These are phyloP conservation scores for Myriosclerotinia curreyana DNA, from an alignment of 2,329 filamentous ascomycete genomes.

Conservation along the genomic window DNA sequence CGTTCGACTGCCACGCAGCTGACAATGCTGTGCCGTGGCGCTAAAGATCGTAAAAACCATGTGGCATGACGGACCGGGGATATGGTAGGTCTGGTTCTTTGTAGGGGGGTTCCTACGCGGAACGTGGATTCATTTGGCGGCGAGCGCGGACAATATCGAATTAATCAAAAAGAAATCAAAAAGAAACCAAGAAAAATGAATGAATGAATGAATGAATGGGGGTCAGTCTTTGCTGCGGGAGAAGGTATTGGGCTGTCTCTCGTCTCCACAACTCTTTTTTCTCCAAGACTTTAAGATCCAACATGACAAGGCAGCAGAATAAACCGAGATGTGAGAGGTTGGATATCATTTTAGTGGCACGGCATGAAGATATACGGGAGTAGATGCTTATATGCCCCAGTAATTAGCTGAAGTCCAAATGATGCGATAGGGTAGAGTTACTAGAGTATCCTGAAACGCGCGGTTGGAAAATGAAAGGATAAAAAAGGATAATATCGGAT, in stretches of 20 bases:
- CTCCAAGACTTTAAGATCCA: neutral
- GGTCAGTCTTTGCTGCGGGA: neutral
- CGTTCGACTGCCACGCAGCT: constrained; percentile 22
- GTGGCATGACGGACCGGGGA: constrained; percentile 18
- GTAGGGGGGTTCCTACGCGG: neutral
- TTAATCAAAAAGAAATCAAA: neutral
- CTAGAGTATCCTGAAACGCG: too few species aligned
- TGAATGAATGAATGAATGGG: too few species aligned
- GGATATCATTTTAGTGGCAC: constrained; percentile 4
- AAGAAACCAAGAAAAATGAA: neutral
- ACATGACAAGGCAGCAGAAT: constrained; percentile 22
- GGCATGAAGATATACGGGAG: constrained; percentile 3
- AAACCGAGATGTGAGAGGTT: constrained; percentile 21
- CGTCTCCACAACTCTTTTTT: constrained; percentile 7
- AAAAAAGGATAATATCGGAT: neutral
- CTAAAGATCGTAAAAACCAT: constrained; percentile 22
- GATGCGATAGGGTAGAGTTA: too few species aligned
- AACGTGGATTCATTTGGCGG: neutral
- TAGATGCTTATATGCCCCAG: constrained; percentile 5
- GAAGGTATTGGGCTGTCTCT: neutral
- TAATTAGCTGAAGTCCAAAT: constrained; percentile 11
- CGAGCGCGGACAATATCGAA: neutral
- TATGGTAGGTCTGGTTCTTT: neutral
- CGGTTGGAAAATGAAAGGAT: constrained; percentile 17
- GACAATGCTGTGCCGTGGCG: constrained; percentile 23